A percentile compares a stretch with the other conserved stretches of the same genome.
Evolutionary conservation across 2,329 filamentous ascomycete genomes (phyloP).

Genomic region (Gaeumannomyces sp.): DNA sequence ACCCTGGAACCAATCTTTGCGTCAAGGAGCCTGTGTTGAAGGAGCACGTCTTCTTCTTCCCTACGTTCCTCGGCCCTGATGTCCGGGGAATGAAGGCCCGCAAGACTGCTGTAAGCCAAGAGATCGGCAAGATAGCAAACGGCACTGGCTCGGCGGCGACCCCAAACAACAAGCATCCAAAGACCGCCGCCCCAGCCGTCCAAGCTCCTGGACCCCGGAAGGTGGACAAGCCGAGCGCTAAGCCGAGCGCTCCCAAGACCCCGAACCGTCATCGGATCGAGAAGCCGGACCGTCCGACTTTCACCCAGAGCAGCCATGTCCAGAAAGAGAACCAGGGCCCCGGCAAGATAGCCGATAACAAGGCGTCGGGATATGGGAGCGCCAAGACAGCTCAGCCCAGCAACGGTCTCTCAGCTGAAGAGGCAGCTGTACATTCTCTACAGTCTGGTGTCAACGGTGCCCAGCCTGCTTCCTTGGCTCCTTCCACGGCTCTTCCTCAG

Average conservation of each 20-base stretch:
- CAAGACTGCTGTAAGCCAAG: neutral
- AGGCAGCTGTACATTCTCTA: neutral
- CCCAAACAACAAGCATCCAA: neutral
- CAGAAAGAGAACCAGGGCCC: neutral
- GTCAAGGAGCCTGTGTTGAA: neutral
- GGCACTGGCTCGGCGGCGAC: neutral
- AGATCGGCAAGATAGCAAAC: neutral
- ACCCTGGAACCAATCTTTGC: neutral
- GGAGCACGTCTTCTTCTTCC: conserved; percentile 6
- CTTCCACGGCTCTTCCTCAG: too few species aligned
- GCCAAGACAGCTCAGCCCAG: neutral
- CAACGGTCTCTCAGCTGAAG: too few species aligned
- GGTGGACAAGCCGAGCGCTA: neutral
- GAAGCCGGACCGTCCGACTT: neutral
- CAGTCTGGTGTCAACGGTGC: neutral
- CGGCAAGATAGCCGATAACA: neutral
- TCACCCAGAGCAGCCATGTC: neutral
- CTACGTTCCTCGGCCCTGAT: neutral
- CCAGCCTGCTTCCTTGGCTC: neutral
- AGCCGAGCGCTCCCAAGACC: neutral
- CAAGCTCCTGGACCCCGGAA: neutral
- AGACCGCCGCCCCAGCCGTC: neutral
- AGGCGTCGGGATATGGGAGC: neutral
- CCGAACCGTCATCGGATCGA: neutral
- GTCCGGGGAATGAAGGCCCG: neutral